Evolutionary conservation across 2,329 filamentous ascomycete species (phyloP).

Genomic region (Sporothrix protearum): DNA sequence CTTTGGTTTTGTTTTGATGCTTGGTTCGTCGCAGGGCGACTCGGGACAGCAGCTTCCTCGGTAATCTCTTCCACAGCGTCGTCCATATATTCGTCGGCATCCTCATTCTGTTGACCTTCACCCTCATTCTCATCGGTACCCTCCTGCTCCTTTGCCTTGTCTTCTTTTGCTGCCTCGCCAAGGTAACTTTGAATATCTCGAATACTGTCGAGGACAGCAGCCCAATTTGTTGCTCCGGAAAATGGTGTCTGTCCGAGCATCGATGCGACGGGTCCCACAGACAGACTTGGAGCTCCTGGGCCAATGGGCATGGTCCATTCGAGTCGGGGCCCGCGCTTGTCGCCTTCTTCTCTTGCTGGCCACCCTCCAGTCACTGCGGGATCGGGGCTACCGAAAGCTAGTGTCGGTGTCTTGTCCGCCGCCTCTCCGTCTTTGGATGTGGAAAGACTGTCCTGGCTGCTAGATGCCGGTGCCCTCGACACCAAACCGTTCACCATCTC

Average conservation of each 20-base stretch:
- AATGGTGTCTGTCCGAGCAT: conserved; percentile 31
- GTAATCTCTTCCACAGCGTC: neutral
- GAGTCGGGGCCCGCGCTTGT: conserved; percentile 15
- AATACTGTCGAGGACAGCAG: conserved; percentile 43
- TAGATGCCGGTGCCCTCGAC: neutral
- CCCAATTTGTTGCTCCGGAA: conserved; percentile 42
- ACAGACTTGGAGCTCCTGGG: neutral
- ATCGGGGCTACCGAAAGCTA: neutral
- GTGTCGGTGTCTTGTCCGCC: neutral
- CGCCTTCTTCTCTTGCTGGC: neutral
- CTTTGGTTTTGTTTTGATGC: neutral
- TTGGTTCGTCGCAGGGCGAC: neutral
- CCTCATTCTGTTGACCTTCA: neutral
- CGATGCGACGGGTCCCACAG: neutral
- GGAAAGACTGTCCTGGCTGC: neutral
- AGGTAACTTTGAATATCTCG: conserved; percentile 42
- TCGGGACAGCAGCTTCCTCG: neutral
- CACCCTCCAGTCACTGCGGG: neutral
- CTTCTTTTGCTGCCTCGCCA: conserved; percentile 16
- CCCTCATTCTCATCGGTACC: conserved; percentile 10
- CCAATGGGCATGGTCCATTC: neutral
- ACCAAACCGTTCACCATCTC: conserved; percentile 37
- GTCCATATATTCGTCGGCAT: neutral
- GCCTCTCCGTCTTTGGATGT: neutral
- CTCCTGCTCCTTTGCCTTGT: conserved; percentile 13